Evolutionary conservation across 805 yeast genomes (phyloP), one percentile per base, ranked within the genome.

Genomic region (Pichia gijzeniarum): DNA sequence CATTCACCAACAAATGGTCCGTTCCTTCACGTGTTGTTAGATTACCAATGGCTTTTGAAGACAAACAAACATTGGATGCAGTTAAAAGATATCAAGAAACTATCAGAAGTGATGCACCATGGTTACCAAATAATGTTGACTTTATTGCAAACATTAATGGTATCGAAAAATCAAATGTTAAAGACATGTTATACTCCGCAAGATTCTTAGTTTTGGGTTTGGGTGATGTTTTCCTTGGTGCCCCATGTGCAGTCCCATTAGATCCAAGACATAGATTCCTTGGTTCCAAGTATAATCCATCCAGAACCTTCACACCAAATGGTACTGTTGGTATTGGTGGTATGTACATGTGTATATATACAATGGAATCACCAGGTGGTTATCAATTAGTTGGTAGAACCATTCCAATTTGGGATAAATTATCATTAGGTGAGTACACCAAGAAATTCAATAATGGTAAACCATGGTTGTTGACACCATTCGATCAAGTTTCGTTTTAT

Each of bases 241-340:
- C 99, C 3, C 99, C 99, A 25, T 90, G 97, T 72, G 98, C 98
- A 1, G 95, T 91, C 54, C 98, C 99, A 33, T 76, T 91, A 55
- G 98, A 93, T 64, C 99, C 99, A 48, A 81, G 97, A 59, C 97
- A 90, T 58, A 77, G 97, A 58, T 75, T 89, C 49, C 69, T 91
- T 47, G 99, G 98, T 34, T 76, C 96, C 27, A 91, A 91, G 68
- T 93, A 91, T 69, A 91, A 91, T 62, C 99, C 99, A 34, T 85
- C 96, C 13, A 79, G 99, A 72, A 87, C 97, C 1, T 90, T 75
- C 70, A 91, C 99, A 2, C 96, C 96, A 34, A 87, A 88, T 61
- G 99, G 99, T 55, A 85, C 93, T 32, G 98, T 91, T 50, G 99
- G 99, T 60, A 82, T 93, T 62, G 99, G 99, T 52, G 98, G 99